Base-by-base conservation (phyloP, 805 yeast genomes). In the Teunomyces kruisii region DNA sequence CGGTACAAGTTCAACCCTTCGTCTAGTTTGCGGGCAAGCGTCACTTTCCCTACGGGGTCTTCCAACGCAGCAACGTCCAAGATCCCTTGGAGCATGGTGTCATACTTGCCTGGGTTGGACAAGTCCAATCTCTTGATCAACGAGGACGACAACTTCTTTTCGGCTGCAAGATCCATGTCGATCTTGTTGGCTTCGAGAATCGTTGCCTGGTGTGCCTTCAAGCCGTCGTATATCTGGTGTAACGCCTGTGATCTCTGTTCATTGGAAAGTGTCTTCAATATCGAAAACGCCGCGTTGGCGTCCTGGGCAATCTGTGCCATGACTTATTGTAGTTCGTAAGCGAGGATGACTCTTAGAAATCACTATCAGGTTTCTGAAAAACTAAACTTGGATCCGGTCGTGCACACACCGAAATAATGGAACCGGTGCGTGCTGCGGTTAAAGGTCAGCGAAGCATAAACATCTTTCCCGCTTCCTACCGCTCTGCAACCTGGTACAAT, bases 11-110 rank as follows among this genome's bases (percentile, higher is more conserved):
- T 85, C 51, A 94, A 78, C n/a, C 88, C 95, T 43, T 89, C 96
- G 62, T 94, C 99, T 27, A 94, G 72, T 63, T 88, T 81, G 35
- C 84, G 82, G 30, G 95, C 90, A 55, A 94, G 72, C 2, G 94
- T 86, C 50, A 86, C 68, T 61, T 85, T 86, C n/a, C 97, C 96
- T 32, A 92, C 84, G 13, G 99, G 99, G 62, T 94, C 98, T 26
- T 84, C 87, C 43, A 94, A 75, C 2, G 78, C 78, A 1, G 96
- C 94, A 14, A 94, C 99, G 55, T 94, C 99, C 39, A 86, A 71
- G 12, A 94, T 83, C 19, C 99, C 99, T 61, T 90, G 94, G 42
- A 92, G 78, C 99, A 94, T 94, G 22, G 87, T 73, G 51, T 91
- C 98, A 59, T 80, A 94, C 65, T 95, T 94, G 47, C 86, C 97